These are phyloP conservation scores for Fusarium pseudocircinatum DNA, from an alignment of 2,329 filamentous ascomycete species.

Conservation along the genomic window DNA sequence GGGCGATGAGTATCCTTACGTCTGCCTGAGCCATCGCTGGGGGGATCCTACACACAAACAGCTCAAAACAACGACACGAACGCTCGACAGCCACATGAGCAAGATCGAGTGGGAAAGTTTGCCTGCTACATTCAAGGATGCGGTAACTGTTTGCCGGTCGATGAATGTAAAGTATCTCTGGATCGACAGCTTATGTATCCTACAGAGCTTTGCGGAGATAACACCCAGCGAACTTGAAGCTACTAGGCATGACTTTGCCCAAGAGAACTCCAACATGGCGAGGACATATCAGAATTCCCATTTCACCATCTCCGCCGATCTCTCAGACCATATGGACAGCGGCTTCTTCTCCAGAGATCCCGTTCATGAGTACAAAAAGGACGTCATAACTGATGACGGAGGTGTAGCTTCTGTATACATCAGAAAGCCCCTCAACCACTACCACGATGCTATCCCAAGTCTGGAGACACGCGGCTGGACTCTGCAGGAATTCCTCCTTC, in stretches of 20 bases:
- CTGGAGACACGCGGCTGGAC: not conserved
- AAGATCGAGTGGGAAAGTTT: not conserved
- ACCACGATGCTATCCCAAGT: rapidly evolving
- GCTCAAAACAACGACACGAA: not conserved
- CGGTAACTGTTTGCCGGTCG: not conserved
- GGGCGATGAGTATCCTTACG: not conserved
- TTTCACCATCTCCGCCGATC: not conserved
- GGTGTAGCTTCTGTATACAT: not conserved
- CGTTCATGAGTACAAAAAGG: rapidly evolving
- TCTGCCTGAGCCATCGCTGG: not conserved
- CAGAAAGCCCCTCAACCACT: not conserved
- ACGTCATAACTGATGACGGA: not conserved
- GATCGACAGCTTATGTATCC: not conserved
- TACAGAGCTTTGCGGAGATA: not conserved
- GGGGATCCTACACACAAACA: not conserved
- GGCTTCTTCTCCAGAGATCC: not conserved
- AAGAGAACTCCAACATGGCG: not conserved
- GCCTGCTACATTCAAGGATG: not conserved
- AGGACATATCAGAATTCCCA: not conserved
- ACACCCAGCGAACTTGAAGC: not conserved
- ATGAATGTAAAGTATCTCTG: not conserved
- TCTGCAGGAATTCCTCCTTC: not conserved
- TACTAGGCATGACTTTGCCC: not conserved
- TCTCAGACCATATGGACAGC: not conserved
- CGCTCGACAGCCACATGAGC: not conserved